These are phyloP conservation scores for Fagopyrum homotropicum DNA, from an alignment of 148 eudicot species.

Conservation along the genomic window DNA sequence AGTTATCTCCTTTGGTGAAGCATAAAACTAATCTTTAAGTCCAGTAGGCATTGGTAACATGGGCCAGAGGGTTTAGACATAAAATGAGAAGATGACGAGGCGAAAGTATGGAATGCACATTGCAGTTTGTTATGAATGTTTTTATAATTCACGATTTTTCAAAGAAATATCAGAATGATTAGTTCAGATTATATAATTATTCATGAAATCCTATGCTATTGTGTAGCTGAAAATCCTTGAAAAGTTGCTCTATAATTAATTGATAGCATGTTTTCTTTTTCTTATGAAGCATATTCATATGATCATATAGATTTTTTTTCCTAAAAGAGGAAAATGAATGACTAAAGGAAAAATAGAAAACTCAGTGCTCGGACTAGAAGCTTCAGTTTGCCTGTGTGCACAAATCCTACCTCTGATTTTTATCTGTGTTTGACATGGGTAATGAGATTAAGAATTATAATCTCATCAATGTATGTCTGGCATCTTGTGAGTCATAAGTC, in stretches of 20 bases:
- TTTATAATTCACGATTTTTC: background rate
- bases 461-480: background rate
- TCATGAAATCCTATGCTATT: background rate
- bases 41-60: background rate
- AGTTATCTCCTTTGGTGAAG: too few species aligned
- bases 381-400: background rate
- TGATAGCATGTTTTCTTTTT: background rate
- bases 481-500: background rate
- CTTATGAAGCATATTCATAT: background rate
- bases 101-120: constrained; percentile 3
- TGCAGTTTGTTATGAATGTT: constrained; percentile 4
- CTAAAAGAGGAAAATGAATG: background rate
- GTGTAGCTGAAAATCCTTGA: background rate
- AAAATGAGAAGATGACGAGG: background rate
- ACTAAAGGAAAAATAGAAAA: background rate
- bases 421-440: background rate
- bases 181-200: background rate
- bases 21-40: background rate
- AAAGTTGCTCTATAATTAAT: background rate
- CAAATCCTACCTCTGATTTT: background rate
- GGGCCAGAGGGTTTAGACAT: background rate
- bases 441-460: background rate
- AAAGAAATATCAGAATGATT: background rate
- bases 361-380: background rate
- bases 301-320: too few species aligned